Evolutionary conservation across 2,329 filamentous ascomycete genomes (phyloP).

Genomic region (Chrysoporthe austroafricana): DNA sequence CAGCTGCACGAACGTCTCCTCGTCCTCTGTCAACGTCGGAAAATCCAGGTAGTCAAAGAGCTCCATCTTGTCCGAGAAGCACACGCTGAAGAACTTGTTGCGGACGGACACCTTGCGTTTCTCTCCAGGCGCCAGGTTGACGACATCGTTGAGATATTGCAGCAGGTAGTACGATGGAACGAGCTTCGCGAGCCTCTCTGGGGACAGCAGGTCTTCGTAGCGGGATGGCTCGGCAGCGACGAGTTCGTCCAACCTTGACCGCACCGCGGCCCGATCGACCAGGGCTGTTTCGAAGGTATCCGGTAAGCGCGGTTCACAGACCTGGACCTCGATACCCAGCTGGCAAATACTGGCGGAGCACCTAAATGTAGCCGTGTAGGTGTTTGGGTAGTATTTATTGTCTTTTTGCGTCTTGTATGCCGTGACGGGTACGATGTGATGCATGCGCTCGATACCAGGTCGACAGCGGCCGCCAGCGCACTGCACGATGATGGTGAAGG

Average conservation of each 20-base stretch:
- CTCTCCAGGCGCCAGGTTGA: slow-evolving; percentile 17
- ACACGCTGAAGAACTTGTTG: slow-evolving; percentile 28
- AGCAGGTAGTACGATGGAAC: slow-evolving; percentile 27
- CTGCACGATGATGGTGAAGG: slow-evolving; percentile 16
- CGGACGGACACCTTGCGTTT: slow-evolving; percentile 23
- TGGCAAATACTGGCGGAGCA: slow-evolving; percentile 49
- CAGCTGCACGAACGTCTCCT: slow-evolving; percentile 21
- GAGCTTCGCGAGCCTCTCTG: slow-evolving; percentile 24
- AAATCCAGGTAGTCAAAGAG: slow-evolving; percentile 25
- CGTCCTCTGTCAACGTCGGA: slow-evolving; percentile 5
- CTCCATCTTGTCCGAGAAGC: slow-evolving; percentile 22
- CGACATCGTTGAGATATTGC: slow-evolving; percentile 26
- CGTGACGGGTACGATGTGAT: slow-evolving; percentile 19
- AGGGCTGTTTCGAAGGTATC: slow-evolving; percentile 48
- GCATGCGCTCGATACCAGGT: slow-evolving; percentile 26
- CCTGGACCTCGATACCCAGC: slow-evolving; percentile 49
- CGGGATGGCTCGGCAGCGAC: slow-evolving; percentile 52
- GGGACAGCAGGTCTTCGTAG: slow-evolving; percentile 47
- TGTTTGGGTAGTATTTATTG: slow-evolving; percentile 45
- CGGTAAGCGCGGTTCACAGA: slow-evolving; percentile 53
- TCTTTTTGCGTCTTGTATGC: background rate
- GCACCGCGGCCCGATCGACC: slow-evolving; percentile 50
- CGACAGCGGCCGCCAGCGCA: slow-evolving; percentile 14
- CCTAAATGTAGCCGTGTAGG: slow-evolving; percentile 42
- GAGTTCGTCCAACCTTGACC: slow-evolving; percentile 40